A percentile compares a stretch with the other conserved stretches of the same genome.
Evolutionary conservation across 2,329 filamentous ascomycete species (phyloP).

Genomic region (Blastomyces parvus): DNA sequence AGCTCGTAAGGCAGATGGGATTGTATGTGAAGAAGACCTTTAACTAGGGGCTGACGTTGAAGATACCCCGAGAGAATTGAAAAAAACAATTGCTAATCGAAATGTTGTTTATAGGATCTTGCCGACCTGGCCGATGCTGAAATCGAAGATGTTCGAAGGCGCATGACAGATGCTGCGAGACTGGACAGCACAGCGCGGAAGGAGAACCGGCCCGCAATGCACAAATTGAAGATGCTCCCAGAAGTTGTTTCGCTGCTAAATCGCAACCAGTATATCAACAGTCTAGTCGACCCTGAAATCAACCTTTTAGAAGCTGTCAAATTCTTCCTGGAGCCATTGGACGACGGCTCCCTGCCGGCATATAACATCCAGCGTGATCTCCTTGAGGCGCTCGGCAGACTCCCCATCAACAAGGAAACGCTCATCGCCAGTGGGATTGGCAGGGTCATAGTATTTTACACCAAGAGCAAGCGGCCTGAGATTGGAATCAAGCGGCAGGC

Average conservation of each 20-base stretch:
- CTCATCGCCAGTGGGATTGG: conserved; percentile 87
- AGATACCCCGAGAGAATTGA: neutral
- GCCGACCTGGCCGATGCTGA: conserved; percentile 85
- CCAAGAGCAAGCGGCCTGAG: conserved; percentile 84
- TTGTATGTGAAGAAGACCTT: conserved; percentile 48
- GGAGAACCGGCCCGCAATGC: conserved; percentile 68
- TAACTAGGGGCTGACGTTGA: neutral
- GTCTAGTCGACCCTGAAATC: conserved; percentile 84
- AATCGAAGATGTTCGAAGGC: conserved; percentile 74
- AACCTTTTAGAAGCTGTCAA: conserved; percentile 92
- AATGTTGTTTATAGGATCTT: conserved; percentile 54
- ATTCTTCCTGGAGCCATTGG: conserved; percentile 92
- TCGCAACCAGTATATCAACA: conserved; percentile 70
- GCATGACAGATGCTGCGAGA: conserved; percentile 85
- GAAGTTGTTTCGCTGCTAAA: conserved; percentile 83
- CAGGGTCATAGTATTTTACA: conserved; percentile 95
- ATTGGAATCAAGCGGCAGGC: conserved; percentile 85
- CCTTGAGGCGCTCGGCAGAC: conserved; percentile 65
- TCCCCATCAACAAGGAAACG: conserved; percentile 85
- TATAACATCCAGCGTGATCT: conserved; percentile 97
- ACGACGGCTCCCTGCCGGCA: conserved; percentile 85
- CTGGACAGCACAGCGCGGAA: conserved; percentile 75
- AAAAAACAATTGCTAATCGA: conserved; percentile 17
- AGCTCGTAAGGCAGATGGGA: conserved; percentile 71
- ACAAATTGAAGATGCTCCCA: conserved; percentile 89